phyloP scores from a whole-genome alignment of 441 rosid species.

The Flueggea neowawraea region DNA sequence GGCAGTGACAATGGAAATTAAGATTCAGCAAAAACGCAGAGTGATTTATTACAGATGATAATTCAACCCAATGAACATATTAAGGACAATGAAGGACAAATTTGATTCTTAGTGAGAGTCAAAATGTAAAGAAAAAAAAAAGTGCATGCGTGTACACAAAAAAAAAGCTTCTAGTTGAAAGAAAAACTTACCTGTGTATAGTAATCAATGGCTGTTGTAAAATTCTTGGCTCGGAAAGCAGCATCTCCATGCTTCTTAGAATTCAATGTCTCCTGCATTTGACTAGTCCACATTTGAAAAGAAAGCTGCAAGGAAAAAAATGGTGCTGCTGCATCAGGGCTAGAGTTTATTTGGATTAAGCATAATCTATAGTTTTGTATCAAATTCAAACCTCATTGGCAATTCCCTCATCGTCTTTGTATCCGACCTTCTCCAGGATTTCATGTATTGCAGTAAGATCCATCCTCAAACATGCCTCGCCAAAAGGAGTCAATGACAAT shows the following conservation, averaged over 20 bases:
- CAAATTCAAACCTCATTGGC: slow-evolving; percentile 63
- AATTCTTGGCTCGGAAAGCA: slow-evolving; percentile 81
- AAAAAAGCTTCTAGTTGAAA: background rate
- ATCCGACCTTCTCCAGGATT: slow-evolving; percentile 74
- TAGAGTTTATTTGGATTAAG: background rate
- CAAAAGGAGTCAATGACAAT: slow-evolving; percentile 64
- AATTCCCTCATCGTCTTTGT: slow-evolving; percentile 84
- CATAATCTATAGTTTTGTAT: background rate
- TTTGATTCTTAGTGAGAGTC: too few species aligned
- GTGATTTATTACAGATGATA: background rate
- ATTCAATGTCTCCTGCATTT: slow-evolving; percentile 85
- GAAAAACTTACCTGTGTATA: slow-evolving; percentile 58
- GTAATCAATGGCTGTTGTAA: slow-evolving; percentile 62
- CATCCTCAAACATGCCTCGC: slow-evolving; percentile 81
- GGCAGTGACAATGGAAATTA: background rate
- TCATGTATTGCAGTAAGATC: slow-evolving; percentile 90
- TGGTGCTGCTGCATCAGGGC: too few species aligned
- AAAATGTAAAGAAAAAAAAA: too few species aligned
- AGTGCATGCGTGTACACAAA: background rate
- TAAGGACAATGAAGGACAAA: background rate
- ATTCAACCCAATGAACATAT: background rate
- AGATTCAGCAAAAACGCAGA: background rate
- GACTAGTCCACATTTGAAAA: slow-evolving; percentile 87
- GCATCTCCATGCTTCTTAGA: slow-evolving; percentile 85
- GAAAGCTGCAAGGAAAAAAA: slow-evolving; percentile 53